Evolutionary conservation across 371 early-diverging fungal species (phyloP), one percentile per base, ranked within the genome.

Genomic region (Zopfochytrium polystomum): DNA sequence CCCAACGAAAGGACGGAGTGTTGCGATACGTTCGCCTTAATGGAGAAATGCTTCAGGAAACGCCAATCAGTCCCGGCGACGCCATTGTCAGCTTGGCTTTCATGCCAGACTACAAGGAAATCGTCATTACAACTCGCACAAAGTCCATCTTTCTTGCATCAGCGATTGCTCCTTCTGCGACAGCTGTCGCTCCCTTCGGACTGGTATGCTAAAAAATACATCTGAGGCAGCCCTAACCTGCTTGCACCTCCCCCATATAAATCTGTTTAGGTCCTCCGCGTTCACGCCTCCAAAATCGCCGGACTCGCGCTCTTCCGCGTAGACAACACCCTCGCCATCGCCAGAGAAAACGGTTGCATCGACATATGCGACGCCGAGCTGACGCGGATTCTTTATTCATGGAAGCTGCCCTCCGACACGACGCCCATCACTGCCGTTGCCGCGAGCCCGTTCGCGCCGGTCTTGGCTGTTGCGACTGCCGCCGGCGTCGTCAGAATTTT

Each of bases 1-100:
- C n/a, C n/a, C n/a, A n/a, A n/a, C n/a, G n/a, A n/a, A 9, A 77
- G 77, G 74, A 77, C 49, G 77, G 77, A 4, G 7, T 58, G 32
- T 23, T 77, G 22, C 50, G 72, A 13, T 63, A 52, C 29, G 27
- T 53, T 44, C 30, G 20, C 23, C 31, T 11, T 38, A 38, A 45
- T 47, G 62, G 58, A 15, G 44, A 51, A 11, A 1, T 63, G 42
- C 3, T 7, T 6, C 7, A 23, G 29, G 23, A 47, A 34, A 26
- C 18, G 45, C 15, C 2, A 15, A 53, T 66, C 22, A 46, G 50
- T 20, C 51, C 48, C 45, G 23, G 31, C 27, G 64, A 49, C 0
- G 22, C 32, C 5, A 64, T 71, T 42, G 5, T 47, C 15, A 7
- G 20, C 13, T 33, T 76, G 20, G 29, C 26, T 6, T 47, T 67